Base-by-base conservation (phyloP, 225 moss, liverwort and hornwort species). In the Bryum argenteum region DNA sequence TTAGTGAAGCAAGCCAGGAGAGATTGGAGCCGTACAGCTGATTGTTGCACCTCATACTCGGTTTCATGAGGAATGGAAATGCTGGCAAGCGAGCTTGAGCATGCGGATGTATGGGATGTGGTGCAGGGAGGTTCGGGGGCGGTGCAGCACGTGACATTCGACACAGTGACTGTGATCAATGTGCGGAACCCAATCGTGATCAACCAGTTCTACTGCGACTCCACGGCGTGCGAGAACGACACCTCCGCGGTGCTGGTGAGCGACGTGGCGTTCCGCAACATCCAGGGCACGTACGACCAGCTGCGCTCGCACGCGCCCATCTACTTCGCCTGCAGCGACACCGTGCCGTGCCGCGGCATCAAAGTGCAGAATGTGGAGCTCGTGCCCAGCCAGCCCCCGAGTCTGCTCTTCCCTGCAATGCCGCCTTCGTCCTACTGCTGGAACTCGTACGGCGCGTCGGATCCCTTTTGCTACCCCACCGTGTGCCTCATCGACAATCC, bases 141-240 rank as follows among this genome's bases (percentile, higher is more conserved):
- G 8, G 82, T 82, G 38, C 79, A 82, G 10, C 76, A 79, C 12
- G 88, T 88, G 50, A 77, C 57, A 5, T 85, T 88, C 75, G 79
- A 75, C 78, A 75, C 71, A 13, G 45, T 88, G 0, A 56, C 69
- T 2, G 20, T 88, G 54, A 28, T 73, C 58, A 80, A 88, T 53
- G 84, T 84, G n/a, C 81, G 67, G 2, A 88, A 85, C 10, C 88
- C 88, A 8, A 80, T 88, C 17, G 79, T 88, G 6, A 88, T 88
- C 71, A 84, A 88, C 75, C 88, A 88, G 28, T 88, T 77, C 75
- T 88, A 88, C 69, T 88, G 88, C 68, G 84, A 88, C 48, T 22
- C 73, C 42, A 33, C 33, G 9, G 42, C 50, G 58, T 81, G 84
- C 61, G 47, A 55, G 9, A 84, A 82, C 55, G 47, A 82, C 26